Conservation (phyloP, 208 protist species). For the Naegleria lovaniensis region DNA sequence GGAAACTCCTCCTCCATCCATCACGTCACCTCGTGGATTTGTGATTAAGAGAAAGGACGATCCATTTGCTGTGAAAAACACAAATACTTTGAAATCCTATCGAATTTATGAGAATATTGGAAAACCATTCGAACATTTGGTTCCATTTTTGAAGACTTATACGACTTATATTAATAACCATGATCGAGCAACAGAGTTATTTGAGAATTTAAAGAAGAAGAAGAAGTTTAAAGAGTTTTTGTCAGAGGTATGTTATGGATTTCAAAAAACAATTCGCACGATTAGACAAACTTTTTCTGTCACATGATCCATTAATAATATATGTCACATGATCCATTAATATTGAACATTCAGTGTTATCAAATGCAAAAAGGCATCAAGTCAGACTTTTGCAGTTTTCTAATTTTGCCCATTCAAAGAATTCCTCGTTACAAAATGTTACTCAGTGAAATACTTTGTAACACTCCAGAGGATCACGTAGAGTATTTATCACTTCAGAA, state of each 20-base stretch:
- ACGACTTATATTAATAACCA: background rate
- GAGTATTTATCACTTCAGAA: background rate
- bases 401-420: conserved; percentile 14
- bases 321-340: no score
- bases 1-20: background rate
- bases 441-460: background rate
- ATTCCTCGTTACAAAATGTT: conserved; percentile 14
- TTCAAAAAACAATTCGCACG: background rate
- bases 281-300: background rate
- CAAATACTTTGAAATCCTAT: no score
- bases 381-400: background rate
- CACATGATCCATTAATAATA: no score
- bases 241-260: no score
- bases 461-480: background rate
- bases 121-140: background rate
- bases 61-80: no score
- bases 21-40: background rate
- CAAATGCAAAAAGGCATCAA: background rate
- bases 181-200: background rate
- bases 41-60: background rate
- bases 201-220: background rate
- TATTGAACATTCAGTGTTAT: no score
- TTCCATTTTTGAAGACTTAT: conserved; percentile 6
- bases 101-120: background rate
- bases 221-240: conserved; percentile 17